These are phyloP conservation scores for Fusarium sarcochroum DNA, from an alignment of 2,329 filamentous ascomycete genomes.

Conservation along the genomic window DNA sequence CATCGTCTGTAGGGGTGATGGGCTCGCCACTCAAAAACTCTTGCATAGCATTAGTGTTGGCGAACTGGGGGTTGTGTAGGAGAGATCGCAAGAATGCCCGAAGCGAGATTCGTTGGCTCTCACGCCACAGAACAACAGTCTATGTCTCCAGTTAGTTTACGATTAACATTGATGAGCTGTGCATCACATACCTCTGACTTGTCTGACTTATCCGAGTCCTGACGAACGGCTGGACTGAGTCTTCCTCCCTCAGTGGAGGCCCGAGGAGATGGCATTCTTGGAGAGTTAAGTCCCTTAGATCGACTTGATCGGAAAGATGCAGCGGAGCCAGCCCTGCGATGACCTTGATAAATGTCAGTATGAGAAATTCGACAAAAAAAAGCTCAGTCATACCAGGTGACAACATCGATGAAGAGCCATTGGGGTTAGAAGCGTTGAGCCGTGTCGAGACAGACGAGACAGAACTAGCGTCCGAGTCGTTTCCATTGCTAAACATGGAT, in stretches of 20 bases:
- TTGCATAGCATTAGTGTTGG: slow-evolving; percentile 84
- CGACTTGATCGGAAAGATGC: slow-evolving; percentile 51
- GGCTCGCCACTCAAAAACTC: slow-evolving; percentile 85
- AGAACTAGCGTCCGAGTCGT: slow-evolving; percentile 83
- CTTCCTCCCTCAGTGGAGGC: slow-evolving; percentile 52
- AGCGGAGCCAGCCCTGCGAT: slow-evolving; percentile 46
- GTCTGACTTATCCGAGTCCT: slow-evolving; percentile 44
- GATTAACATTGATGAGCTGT: too few relatives aligned
- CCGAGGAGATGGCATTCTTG: slow-evolving; percentile 50
- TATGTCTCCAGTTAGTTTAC: slow-evolving; percentile 53
- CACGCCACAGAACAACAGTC: slow-evolving; percentile 79
- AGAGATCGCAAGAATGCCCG: slow-evolving; percentile 91
- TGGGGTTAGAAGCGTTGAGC: slow-evolving; percentile 55
- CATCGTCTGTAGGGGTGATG: slow-evolving; percentile 83
- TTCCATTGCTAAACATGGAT: slow-evolving; percentile 66
- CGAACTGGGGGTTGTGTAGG: slow-evolving; percentile 86
- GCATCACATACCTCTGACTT: slow-evolving; percentile 46
- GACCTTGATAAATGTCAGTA: slow-evolving; percentile 40
- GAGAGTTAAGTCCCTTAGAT: slow-evolving; percentile 51
- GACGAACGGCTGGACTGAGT: slow-evolving; percentile 44
- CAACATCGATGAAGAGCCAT: slow-evolving; percentile 46
- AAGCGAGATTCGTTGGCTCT: slow-evolving; percentile 91
- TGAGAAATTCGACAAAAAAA: not conserved
- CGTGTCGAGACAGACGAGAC: slow-evolving; percentile 84
- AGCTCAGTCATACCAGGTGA: slow-evolving; percentile 43